Conservation (phyloP, 495 filamentous ascomycete species). For the Pseudomonodictys pantanalensis region DNA sequence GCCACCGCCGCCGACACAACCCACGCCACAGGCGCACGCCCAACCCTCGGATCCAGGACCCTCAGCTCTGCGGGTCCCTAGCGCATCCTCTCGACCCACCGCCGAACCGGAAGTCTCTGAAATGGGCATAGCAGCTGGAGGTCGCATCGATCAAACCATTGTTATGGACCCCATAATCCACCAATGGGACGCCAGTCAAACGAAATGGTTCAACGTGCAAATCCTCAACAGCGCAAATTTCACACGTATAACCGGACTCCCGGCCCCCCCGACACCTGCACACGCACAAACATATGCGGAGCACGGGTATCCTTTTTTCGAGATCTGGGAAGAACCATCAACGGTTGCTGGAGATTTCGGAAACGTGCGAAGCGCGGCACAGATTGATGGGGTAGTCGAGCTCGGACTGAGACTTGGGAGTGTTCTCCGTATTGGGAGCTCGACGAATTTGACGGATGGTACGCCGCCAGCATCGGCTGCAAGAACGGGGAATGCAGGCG, state of each 20-base stretch:
- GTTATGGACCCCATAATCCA: constrained; percentile 20
- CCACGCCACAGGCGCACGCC: too few species aligned
- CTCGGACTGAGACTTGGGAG: neutral
- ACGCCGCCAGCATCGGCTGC: too few species aligned
- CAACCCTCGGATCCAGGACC: too few species aligned
- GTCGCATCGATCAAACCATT: constrained; percentile 42
- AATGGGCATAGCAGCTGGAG: constrained; percentile 43
- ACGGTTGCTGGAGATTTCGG: constrained; percentile 1
- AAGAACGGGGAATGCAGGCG: neutral
- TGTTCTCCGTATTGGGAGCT: neutral
- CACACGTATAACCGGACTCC: constrained; percentile 39
- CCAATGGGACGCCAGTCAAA: constrained; percentile 39
- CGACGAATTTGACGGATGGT: too few species aligned
- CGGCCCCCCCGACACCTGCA: constrained; percentile 41
- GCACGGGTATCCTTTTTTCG: constrained; percentile 1
- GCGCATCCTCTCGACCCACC: too few species aligned
- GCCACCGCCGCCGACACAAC: neutral
- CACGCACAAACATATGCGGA: constrained; percentile 38
- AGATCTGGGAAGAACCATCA: neutral
- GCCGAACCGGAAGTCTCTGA: neutral
- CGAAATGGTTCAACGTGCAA: constrained; percentile 45
- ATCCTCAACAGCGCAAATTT: constrained; percentile 42
- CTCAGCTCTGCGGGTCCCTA: too few species aligned
- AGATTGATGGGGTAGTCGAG: constrained; percentile 1
- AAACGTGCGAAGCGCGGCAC: neutral